A percentile compares a stretch with the other conserved stretches of the same genome.
These are phyloP conservation scores for Rutidosis leptorrhynchoides DNA, from an alignment of 129 eudicot genomes.

Conservation along the genomic window DNA sequence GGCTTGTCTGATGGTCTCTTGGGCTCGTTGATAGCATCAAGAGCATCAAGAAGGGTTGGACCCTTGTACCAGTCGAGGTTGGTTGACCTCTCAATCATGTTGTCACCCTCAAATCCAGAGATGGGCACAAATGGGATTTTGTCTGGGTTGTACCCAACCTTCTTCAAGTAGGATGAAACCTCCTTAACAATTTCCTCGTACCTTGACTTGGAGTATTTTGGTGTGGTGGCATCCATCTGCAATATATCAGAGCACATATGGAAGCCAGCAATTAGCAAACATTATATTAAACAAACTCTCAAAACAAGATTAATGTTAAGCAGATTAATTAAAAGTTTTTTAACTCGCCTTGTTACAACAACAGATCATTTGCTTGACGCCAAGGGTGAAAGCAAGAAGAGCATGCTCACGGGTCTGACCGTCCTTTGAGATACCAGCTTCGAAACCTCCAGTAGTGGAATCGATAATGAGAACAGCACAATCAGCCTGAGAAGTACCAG, in stretches of 20 bases:
- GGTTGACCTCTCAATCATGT: conserved; percentile 6
- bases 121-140: conserved; percentile 1
- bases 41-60: conserved; percentile 4
- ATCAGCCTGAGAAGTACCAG: conserved; percentile 63
- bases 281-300: not conserved
- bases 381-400: conserved; percentile 59
- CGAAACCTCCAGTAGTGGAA: conserved; percentile 64
- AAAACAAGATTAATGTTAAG: not conserved
- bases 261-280: not conserved
- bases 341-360: conserved; percentile 48
- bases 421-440: conserved; percentile 20
- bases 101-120: conserved; percentile 16
- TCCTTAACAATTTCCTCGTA: conserved; percentile 11
- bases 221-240: conserved; percentile 14
- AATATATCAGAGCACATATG: not conserved
- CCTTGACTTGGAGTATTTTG: conserved; percentile 10
- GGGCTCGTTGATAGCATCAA: conserved; percentile 9
- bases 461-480: conserved; percentile 57
- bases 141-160: conserved; percentile 15
- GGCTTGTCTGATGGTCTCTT: conserved; percentile 17
- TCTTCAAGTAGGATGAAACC: conserved; percentile 12
- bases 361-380: conserved; percentile 61
- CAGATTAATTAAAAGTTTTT: not conserved
- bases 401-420: conserved; percentile 43
- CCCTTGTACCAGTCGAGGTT: conserved; percentile 20